phyloP scores from a whole-genome alignment of 140 eudicot species.

The Stevia rebaudiana region DNA sequence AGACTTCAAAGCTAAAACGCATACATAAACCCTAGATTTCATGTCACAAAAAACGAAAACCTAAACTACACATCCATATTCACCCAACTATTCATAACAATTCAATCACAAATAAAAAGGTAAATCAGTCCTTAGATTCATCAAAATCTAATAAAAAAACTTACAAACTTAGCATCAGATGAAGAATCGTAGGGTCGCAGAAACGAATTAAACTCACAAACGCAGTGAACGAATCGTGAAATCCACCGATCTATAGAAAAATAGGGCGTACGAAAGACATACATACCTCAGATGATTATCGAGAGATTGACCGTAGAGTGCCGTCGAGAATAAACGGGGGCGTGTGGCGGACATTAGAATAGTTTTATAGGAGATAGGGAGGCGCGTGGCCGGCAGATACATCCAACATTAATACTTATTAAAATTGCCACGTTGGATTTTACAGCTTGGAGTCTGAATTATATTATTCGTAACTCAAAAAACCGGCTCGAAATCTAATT shows the following conservation, averaged over 20 bases:
- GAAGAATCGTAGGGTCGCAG: background rate
- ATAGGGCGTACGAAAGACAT: background rate
- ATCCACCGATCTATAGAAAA: background rate
- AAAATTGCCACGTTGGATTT: conserved; percentile 15
- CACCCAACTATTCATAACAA: background rate
- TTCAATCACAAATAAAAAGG: no score
- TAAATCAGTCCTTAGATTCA: background rate
- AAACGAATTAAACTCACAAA: background rate
- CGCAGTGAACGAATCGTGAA: background rate
- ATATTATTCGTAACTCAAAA: no score
- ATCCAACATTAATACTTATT: background rate
- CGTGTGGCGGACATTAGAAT: conserved; percentile 35
- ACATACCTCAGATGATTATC: conserved; percentile 9
- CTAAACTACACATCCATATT: background rate
- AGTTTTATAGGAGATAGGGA: conserved; percentile 1
- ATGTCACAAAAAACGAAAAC: background rate
- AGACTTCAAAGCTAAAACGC: background rate
- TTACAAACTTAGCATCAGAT: background rate
- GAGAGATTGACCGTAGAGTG: conserved; percentile 18
- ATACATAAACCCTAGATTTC: background rate
- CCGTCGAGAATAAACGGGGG: conserved; percentile 17
- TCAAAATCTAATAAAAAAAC: background rate
- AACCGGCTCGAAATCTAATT: no score
- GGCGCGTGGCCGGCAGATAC: conserved; percentile 36
- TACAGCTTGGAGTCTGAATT: conserved; percentile 5